These are phyloP conservation scores for Paraconiothyrium sp. DNA, from an alignment of 2,329 filamentous ascomycete species.

Conservation along the genomic window DNA sequence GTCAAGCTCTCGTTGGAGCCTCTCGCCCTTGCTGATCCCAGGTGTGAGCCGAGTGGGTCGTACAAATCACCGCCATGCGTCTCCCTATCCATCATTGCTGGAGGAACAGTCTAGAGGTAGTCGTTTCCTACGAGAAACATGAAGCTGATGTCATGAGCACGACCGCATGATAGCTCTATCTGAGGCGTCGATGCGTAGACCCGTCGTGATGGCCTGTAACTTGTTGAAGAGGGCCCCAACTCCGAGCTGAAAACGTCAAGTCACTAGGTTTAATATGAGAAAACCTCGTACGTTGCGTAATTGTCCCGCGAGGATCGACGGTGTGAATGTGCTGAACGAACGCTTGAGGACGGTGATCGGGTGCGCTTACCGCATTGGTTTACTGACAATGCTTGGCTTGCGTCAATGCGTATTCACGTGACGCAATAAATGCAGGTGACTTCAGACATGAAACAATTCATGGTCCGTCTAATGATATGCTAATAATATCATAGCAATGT, in stretches of 20 bases:
- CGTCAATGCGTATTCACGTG: conserved; percentile 7
- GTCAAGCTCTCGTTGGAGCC: conserved; percentile 39
- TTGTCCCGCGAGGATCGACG: background rate
- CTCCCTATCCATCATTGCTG: conserved; percentile 30
- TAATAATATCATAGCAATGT: too few relatives aligned
- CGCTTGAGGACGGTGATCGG: background rate
- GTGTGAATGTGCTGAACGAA: background rate
- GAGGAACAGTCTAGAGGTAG: background rate
- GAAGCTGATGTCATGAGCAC: conserved; percentile 9
- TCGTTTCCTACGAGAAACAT: background rate
- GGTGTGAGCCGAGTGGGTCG: conserved; percentile 38
- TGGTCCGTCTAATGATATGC: too few relatives aligned
- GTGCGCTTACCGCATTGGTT: background rate
- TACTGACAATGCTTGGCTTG: conserved; percentile 6
- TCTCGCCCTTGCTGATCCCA: conserved; percentile 27
- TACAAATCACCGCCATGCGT: conserved; percentile 28
- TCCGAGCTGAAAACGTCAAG: background rate
- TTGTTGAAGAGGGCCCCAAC: background rate
- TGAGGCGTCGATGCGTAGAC: background rate
- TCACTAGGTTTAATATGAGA: too few relatives aligned
- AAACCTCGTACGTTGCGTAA: background rate
- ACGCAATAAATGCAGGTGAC: background rate
- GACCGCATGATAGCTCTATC: conserved; percentile 2
- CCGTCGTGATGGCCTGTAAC: background rate
- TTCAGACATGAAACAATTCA: too few relatives aligned